Base-by-base conservation (phyloP, 352 stramenopile genomes). In the Aphanomyces euteiches region DNA sequence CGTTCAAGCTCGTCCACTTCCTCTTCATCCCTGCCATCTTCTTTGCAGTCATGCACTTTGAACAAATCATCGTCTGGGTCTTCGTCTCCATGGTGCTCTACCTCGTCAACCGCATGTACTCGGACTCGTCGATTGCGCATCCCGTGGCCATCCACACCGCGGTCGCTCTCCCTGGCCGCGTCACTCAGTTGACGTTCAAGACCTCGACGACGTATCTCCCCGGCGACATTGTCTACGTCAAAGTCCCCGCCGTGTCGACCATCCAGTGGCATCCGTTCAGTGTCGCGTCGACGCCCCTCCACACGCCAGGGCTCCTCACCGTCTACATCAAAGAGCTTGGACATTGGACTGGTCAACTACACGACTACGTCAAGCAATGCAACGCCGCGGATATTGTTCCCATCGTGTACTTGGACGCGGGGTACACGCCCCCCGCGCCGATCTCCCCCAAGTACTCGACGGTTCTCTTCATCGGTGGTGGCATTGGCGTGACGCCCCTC, bases 151-250 rank as follows among this genome's bases (percentile, higher is more conserved):
- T 80, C 2, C 75, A 80, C 58, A 76, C 78, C 54, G 73, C 75
- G 0, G 8, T 61, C n/a, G 67, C 76, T 2, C 70, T 79, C 12
- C 74, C 76, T 0, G 74, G 76, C 13, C 61, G 67, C 0, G 69
- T 79, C 28, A 81, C 76, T 6, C 67, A 75, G 0, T 48, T 81
- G 7, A 61, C 75, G 0, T 39, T 77, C 53, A 66, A 41, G 47
- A 38, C 0, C 17, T 39, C 40, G 38, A 69, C 36, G 13, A 38
- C 60, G 8, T 80, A 80, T 59, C 43, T 48, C 1, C 56, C 77
- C 0, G 77, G 77, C 1, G 74, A 82, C 59, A 63, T 67, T 38
- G 73, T 82, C 2, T 78, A 73, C 53, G n/a, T 82, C 15, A 67
- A 74, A 8, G 58, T 79, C 5, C 75, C 77, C 0, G 56, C 69